phyloP scores from a whole-genome alignment of 352 stramenopile genomes.

The Globisporangium echinulatum region DNA sequence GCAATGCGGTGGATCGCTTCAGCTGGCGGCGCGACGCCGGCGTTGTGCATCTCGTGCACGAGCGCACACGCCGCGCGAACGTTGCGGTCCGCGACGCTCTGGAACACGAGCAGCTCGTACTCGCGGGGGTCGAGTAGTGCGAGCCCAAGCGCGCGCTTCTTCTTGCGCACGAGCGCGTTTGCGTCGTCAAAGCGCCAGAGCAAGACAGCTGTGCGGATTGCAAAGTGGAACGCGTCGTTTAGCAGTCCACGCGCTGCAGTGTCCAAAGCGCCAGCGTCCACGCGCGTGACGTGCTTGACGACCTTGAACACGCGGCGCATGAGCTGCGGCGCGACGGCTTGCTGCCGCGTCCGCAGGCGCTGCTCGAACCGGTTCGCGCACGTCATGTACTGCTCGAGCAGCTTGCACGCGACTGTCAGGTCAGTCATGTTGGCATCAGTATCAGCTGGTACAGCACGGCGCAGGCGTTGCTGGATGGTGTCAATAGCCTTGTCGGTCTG shows the following conservation, averaged over 20 bases:
- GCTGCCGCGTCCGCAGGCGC: conserved; percentile 42
- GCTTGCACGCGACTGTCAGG: conserved; percentile 44
- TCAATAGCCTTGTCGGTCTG: conserved; percentile 36
- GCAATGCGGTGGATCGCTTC: conserved; percentile 73
- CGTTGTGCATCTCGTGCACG: conserved; percentile 81
- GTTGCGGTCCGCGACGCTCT: conserved; percentile 40
- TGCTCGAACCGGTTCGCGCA: conserved; percentile 47
- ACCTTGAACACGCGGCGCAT: conserved; percentile 61
- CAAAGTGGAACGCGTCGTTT: conserved; percentile 44
- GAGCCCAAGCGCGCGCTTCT: conserved; percentile 33
- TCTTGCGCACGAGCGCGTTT: conserved; percentile 37
- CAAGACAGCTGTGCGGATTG: conserved; percentile 43
- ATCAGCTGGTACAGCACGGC: too few species aligned
- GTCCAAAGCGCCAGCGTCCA: conserved; percentile 11
- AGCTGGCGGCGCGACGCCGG: conserved; percentile 46
- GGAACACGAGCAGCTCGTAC: conserved; percentile 70
- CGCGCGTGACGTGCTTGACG: conserved; percentile 22
- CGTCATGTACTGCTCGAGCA: conserved; percentile 80
- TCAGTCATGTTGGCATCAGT: conserved; percentile 21
- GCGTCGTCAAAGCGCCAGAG: conserved; percentile 63
- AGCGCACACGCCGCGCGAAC: conserved; percentile 45
- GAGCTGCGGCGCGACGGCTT: conserved; percentile 45
- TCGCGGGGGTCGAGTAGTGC: conserved; percentile 28
- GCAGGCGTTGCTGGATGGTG: conserved; percentile 38
- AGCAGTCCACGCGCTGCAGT: conserved; percentile 28